Conservation (phyloP, 768 basidiomycete genomes). For the Suillus brevipes region DNA sequence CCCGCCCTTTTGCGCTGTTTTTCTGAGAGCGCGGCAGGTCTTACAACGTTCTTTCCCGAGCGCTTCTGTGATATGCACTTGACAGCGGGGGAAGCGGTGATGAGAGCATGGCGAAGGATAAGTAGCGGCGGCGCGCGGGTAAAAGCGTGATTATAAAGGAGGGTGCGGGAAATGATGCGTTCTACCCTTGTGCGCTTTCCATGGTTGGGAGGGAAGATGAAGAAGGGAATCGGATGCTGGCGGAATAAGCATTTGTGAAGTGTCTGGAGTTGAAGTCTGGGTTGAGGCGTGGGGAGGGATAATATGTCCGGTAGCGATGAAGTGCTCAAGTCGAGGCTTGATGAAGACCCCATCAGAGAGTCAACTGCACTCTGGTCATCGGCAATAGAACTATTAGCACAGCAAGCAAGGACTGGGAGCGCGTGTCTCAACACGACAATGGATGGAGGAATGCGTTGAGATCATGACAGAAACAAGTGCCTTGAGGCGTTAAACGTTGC, state of each 20-base stretch:
- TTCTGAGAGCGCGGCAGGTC: constrained; percentile 75
- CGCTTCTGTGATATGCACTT: constrained; percentile 58
- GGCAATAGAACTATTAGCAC: constrained; percentile 17
- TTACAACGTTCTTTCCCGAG: constrained; percentile 61
- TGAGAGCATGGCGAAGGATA: constrained; percentile 72
- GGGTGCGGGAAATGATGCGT: constrained; percentile 55
- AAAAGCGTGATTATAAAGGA: constrained; percentile 70
- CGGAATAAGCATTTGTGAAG: constrained; percentile 52
- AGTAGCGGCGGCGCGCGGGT: constrained; percentile 81
- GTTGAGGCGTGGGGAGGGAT: neutral
- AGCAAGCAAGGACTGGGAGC: constrained; percentile 7
- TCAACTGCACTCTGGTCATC: constrained; percentile 26
- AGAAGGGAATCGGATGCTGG: constrained; percentile 77
- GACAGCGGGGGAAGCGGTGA: constrained; percentile 67
- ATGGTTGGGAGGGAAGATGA: constrained; percentile 59
- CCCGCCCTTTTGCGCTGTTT: constrained; percentile 74
- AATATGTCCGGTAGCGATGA: neutral
- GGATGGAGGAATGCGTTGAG: neutral
- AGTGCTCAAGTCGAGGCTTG: constrained; percentile 17
- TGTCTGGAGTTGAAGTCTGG: neutral
- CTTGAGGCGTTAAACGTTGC: neutral
- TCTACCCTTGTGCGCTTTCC: constrained; percentile 67
- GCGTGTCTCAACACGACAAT: neutral
- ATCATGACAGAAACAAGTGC: neutral
- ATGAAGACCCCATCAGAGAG: constrained; percentile 24